phyloP scores from a whole-genome alignment of 371 early-diverging fungal species.

The Rhizomucor miehei region DNA sequence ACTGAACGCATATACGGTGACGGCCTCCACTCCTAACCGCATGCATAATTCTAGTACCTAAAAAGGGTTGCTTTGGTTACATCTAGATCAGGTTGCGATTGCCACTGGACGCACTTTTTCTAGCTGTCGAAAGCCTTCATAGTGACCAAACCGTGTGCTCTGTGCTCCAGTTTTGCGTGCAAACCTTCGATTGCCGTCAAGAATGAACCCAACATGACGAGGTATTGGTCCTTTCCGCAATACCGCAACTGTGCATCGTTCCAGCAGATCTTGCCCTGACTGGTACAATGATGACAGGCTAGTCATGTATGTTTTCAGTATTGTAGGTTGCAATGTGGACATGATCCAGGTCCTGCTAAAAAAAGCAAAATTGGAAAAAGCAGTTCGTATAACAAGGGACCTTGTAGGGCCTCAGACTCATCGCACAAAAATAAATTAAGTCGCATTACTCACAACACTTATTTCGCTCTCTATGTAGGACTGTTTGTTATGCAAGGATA shows the following conservation, averaged over 20 bases:
- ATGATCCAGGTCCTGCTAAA: no score
- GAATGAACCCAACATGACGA: constrained; percentile 94
- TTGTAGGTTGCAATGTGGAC: no score
- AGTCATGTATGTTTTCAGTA: no score
- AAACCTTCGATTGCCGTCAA: constrained; percentile 99
- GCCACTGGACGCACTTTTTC: constrained; percentile 53
- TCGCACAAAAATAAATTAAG: no score
- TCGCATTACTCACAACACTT: no score
- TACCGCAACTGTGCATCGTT: constrained; percentile 29
- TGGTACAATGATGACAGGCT: background rate
- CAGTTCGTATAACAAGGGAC: no score
- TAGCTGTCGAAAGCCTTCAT: constrained; percentile 76
- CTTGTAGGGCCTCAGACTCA: no score
- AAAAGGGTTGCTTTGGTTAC: background rate
- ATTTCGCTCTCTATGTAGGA: no score
- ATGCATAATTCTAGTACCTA: constrained; percentile 88
- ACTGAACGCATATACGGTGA: constrained; percentile 98
- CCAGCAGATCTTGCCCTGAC: background rate
- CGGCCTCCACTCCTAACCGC: constrained; percentile 80
- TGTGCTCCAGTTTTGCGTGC: constrained; percentile 61
- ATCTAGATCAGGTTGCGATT: background rate
- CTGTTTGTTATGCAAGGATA: no score
- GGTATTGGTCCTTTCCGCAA: constrained; percentile 83
- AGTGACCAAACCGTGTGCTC: constrained; percentile 69
- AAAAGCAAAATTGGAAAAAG: no score